Evolutionary conservation across 2,329 filamentous ascomycete species (phyloP), one percentile per base, ranked within the genome.

Genomic region (Colletotrichum godetiae): DNA sequence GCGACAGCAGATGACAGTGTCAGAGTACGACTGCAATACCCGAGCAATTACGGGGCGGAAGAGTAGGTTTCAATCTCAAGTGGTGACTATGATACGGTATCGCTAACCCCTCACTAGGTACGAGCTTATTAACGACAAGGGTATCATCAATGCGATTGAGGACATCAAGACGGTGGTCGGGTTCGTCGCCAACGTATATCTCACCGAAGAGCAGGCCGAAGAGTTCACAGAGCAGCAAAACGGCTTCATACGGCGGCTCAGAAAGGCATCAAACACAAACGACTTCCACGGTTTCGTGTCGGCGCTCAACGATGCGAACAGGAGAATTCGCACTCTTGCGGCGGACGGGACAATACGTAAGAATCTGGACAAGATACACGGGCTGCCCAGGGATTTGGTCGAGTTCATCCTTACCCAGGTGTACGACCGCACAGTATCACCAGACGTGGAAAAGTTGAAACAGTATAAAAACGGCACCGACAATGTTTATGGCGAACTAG

Each of bases 401-500:
- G 91, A 93, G 76, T 92, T 95, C 76, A 96, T 98, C 77, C 89
- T 97, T 55, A 92, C 90, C 67, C 95, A 99, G 81, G 93, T 95
- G 27, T 98, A 98, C 84, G 92, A 95, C 78, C 94, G 97, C 63
- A 97, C 95, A 5, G 97, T 99, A 8, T 97, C 95, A 2, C 95
- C 95, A 6, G 91, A 93, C 74, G 95, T 98, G 29, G 94, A 97
- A 75, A 90, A 92, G 11, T 90, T 98, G 13, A 91, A 92, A 72
- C 92, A 94, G 78, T 98, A 98, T 81, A 91, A 97, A 79, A 95
- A 95, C 80, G 96, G 95, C 77, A 94, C 94, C 76, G 95, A 97
- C 82, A 96, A 97, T 77, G 94, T 97, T 52, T 99, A 99, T 80
- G 97, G 97, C 80, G 97, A 99, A 82, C 90, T 99, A 31, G 88